Percentiles rank a stretch among this genome's conserved stretches.
Evolutionary conservation across 1,139 yeast genomes (phyloP).

Genomic region (Nakaseomyces kungkrabaensis): DNA sequence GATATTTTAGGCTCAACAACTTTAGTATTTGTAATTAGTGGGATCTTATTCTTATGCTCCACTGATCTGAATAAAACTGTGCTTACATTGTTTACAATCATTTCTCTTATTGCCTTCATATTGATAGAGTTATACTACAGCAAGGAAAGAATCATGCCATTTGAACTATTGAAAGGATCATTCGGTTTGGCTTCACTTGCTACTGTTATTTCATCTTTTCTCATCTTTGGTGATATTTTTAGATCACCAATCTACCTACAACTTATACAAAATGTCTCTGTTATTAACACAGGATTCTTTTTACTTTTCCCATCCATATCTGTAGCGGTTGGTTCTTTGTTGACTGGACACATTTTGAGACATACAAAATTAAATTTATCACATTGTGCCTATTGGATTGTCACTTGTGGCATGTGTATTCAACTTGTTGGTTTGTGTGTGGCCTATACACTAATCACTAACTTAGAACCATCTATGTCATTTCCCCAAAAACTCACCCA

Average conservation of each 20-base stretch:
- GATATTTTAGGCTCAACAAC: slow-evolving; percentile 67
- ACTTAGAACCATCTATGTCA: slow-evolving; percentile 15
- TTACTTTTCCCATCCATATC: slow-evolving; percentile 39
- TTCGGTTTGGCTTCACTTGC: slow-evolving; percentile 25
- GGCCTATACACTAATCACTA: slow-evolving; percentile 13
- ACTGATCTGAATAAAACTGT: slow-evolving; percentile 15
- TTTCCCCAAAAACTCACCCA: slow-evolving; percentile 2
- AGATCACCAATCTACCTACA: slow-evolving; percentile 47
- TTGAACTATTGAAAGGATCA: slow-evolving; percentile 22
- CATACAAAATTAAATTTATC: slow-evolving; percentile 22
- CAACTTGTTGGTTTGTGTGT: slow-evolving; percentile 20
- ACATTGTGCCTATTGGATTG: slow-evolving; percentile 22
- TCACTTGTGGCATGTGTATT: slow-evolving; percentile 14
- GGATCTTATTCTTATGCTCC: slow-evolving; percentile 37
- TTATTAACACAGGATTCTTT: slow-evolving; percentile 44
- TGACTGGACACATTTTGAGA: slow-evolving; percentile 41
- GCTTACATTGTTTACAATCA: slow-evolving; percentile 12
- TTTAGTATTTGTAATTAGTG: slow-evolving; percentile 46
- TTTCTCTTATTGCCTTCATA: slow-evolving; percentile 17
- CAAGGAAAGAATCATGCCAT: slow-evolving; percentile 26
- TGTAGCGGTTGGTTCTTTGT: slow-evolving; percentile 49
- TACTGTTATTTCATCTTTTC: slow-evolving; percentile 25
- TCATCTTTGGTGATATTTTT: slow-evolving; percentile 34
- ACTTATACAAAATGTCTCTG: slow-evolving; percentile 40
- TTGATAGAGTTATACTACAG: slow-evolving; percentile 24